Base-by-base conservation (phyloP, 2,329 filamentous ascomycete species). In the Aspergillus clavatus region DNA sequence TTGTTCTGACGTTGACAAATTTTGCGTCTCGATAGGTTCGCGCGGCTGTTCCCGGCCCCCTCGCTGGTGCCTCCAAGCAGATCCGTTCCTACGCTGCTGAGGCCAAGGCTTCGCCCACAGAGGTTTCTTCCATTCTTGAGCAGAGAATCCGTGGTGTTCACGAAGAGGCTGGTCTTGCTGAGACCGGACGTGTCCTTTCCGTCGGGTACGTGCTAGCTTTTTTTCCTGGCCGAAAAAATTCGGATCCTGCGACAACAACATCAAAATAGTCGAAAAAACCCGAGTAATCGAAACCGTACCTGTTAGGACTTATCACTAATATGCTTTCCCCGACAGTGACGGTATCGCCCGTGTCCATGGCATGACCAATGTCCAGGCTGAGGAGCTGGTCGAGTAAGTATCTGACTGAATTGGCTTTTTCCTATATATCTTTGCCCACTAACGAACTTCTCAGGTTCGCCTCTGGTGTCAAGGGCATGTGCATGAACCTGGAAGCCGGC, bases 401-500 rank as follows among this genome's bases (percentile, higher is more conserved):
- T 48, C 54, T 50, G 26, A 47, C 41, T 40, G 37, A 39, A 40
- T 38, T 46, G 51, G 47, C 42, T 44, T 49, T 54, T 46, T 46
- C n/a, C n/a, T n/a, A n/a, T n/a, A 45, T 54, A 42, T 51, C 50
- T 48, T 39, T 41, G 49, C 47, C 49, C 46, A 58, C 56, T 61
- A 57, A 65, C 52, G 49, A 47, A 47, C n/a, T 52, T 12, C 50
- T 49, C 60, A 96, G 90, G 82, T 98, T 98, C 81, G 89, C 93
- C 68, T 98, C 93, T 60, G 93, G 93, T 75, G 93, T 97, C 77
- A 97, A 97, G 86, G 93, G 93, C 76, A 98, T 98, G 93, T 97
- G 91, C 88, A 97, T 98, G 91, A 98, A 98, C 87, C 85, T 98
- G 78, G 93, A 98, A 81, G 93, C 93, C 76, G 93, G 93, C 75